These are phyloP conservation scores for Phytophthora meadii DNA, from an alignment of 352 stramenopile genomes.

Conservation along the genomic window DNA sequence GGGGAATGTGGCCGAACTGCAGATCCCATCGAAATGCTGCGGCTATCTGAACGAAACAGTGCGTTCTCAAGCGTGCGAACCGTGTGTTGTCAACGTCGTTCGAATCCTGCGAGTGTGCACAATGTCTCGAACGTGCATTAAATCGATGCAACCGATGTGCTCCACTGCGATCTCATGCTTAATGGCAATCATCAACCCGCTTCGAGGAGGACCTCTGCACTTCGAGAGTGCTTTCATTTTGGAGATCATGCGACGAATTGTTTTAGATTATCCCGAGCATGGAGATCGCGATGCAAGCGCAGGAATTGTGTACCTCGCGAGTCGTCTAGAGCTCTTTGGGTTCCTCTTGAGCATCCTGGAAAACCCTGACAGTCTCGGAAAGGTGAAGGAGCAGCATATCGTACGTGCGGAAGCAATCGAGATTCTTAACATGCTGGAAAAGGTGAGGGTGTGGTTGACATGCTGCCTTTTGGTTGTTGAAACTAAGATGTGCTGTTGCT, in stretches of 20 bases:
- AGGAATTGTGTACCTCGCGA: conserved; percentile 80
- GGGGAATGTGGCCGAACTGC: conserved; percentile 56
- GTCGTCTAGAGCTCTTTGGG: conserved; percentile 70
- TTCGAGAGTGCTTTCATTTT: conserved; percentile 72
- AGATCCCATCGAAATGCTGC: conserved; percentile 73
- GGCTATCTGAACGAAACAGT: conserved; percentile 73
- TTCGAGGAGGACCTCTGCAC: conserved; percentile 59
- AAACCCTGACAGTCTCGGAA: conserved; percentile 57
- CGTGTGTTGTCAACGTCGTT: conserved; percentile 68
- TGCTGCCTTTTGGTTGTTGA: too few species aligned
- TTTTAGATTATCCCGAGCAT: conserved; percentile 75
- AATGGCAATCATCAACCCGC: conserved; percentile 56
- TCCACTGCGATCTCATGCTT: conserved; percentile 68
- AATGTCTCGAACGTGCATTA: conserved; percentile 62
- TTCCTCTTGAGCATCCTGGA: conserved; percentile 84
- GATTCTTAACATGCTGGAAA: conserved; percentile 82
- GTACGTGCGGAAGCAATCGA: conserved; percentile 77
- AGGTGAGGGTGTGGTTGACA: conserved; percentile 37
- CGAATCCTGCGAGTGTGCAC: conserved; percentile 75
- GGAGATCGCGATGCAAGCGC: conserved; percentile 60
- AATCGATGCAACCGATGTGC: conserved; percentile 59
- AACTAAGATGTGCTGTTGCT: neutral
- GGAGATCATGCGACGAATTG: conserved; percentile 78
- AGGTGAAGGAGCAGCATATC: conserved; percentile 67
- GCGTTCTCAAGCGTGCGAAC: conserved; percentile 63